Percentiles rank a stretch among this genome's conserved stretches.
Conservation (phyloP, 352 stramenopile species). For the Phytopythium boreale region DNA sequence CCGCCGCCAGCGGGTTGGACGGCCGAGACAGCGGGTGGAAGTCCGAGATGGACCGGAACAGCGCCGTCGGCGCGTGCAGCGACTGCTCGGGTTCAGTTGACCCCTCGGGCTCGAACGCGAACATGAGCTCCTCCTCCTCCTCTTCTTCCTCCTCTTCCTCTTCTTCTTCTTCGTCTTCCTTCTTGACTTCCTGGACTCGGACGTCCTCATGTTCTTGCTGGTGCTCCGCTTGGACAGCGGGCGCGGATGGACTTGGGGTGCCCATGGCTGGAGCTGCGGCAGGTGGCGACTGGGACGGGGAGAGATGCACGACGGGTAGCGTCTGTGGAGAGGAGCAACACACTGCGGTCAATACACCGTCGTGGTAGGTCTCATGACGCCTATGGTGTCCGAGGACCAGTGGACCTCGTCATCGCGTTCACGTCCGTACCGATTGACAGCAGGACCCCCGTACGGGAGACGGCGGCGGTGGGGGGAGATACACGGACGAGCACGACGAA, state of each 20-base stretch:
- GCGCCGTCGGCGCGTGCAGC: constrained; percentile 2
- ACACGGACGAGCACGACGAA: too few species aligned
- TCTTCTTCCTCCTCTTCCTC: background rate
- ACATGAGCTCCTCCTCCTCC: constrained; percentile 75
- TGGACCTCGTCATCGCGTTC: too few species aligned
- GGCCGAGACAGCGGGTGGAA: constrained; percentile 23
- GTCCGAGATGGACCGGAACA: constrained; percentile 33
- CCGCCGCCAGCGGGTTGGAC: constrained; percentile 37
- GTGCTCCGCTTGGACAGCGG: too few species aligned
- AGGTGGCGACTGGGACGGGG: background rate
- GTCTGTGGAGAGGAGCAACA: background rate
- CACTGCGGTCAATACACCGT: background rate
- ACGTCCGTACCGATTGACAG: too few species aligned
- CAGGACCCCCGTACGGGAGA: too few species aligned
- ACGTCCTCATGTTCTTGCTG: background rate
- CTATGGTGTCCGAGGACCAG: too few species aligned
- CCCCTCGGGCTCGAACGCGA: constrained; percentile 47
- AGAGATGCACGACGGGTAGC: background rate
- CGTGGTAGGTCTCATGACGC: too few species aligned
- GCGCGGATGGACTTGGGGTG: background rate
- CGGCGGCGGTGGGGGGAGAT: too few species aligned
- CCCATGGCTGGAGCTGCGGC: background rate
- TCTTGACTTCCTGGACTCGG: background rate
- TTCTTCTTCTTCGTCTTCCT: constrained; percentile 15
- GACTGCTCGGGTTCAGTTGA: background rate